Conservation (phyloP, 306 rosid species). For the Cucurbita ficifolia region DNA sequence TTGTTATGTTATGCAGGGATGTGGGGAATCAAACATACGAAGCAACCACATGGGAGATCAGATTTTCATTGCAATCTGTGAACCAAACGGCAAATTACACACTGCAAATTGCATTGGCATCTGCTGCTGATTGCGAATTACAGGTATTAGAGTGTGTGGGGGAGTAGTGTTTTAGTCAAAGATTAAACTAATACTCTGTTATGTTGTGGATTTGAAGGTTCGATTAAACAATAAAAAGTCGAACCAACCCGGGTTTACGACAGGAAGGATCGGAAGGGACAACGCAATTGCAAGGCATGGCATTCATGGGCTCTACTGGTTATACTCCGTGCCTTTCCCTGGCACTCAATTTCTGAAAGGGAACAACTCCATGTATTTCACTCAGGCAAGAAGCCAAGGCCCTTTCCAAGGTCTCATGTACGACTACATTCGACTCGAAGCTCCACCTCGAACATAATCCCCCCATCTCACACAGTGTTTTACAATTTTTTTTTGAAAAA, state of each 20-base stretch:
- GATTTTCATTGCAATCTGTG: constrained; percentile 21
- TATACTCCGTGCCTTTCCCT: constrained; percentile 19
- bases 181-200: neutral
- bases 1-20: constrained; percentile 13
- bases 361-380: constrained; percentile 37
- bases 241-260: constrained; percentile 10
- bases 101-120: constrained; percentile 58
- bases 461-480: neutral
- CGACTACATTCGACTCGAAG: constrained; percentile 72
- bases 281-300: constrained; percentile 79
- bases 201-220: constrained; percentile 24
- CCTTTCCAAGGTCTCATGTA: constrained; percentile 52
- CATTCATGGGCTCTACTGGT: constrained; percentile 48
- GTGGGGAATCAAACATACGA: constrained; percentile 9
- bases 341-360: constrained; percentile 25
- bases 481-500: neutral
- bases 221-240: constrained; percentile 22
- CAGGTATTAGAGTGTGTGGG: constrained; percentile 23
- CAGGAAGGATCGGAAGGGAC: constrained; percentile 39
- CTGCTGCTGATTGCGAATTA: constrained; percentile 24
- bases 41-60: constrained; percentile 59
- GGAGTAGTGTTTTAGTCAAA: too few species aligned
- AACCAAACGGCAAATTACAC: constrained; percentile 28
- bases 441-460: constrained; percentile 24
- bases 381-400: constrained; percentile 21